These are phyloP conservation scores for Cordyceps fumosorosea DNA, from an alignment of 2,329 filamentous ascomycete genomes.

Conservation along the genomic window DNA sequence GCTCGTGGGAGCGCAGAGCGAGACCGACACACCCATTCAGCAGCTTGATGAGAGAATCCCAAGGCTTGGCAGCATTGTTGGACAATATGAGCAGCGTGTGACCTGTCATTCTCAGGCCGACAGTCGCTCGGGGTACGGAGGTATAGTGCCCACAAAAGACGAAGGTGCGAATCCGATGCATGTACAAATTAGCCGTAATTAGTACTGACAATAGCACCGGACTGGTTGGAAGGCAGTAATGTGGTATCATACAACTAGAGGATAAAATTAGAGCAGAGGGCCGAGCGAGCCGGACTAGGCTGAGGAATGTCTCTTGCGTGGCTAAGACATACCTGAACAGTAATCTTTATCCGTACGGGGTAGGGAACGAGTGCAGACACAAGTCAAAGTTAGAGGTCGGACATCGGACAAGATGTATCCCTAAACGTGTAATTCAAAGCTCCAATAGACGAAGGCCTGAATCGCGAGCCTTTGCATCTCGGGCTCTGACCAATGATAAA, in stretches of 20 bases:
- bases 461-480: background rate
- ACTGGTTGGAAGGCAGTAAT: background rate
- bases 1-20: background rate
- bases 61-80: conserved; percentile 6
- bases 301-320: background rate
- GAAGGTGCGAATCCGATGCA: background rate
- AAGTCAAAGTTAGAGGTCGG: background rate
- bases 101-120: conserved; percentile 8
- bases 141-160: conserved; percentile 5
- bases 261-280: background rate
- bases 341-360: background rate
- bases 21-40: background rate
- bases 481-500: conserved; percentile 6
- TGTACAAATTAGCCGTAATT: background rate
- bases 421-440: background rate
- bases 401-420: background rate
- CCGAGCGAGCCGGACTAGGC: background rate
- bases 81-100: conserved; percentile 4
- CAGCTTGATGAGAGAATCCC: background rate
- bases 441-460: background rate
- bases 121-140: background rate
- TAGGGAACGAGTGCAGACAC: no score
- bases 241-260: background rate
- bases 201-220: background rate
- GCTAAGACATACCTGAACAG: background rate